These are phyloP conservation scores for Waltergamsia citrina DNA, from an alignment of 2,329 filamentous ascomycete genomes.

Conservation along the genomic window DNA sequence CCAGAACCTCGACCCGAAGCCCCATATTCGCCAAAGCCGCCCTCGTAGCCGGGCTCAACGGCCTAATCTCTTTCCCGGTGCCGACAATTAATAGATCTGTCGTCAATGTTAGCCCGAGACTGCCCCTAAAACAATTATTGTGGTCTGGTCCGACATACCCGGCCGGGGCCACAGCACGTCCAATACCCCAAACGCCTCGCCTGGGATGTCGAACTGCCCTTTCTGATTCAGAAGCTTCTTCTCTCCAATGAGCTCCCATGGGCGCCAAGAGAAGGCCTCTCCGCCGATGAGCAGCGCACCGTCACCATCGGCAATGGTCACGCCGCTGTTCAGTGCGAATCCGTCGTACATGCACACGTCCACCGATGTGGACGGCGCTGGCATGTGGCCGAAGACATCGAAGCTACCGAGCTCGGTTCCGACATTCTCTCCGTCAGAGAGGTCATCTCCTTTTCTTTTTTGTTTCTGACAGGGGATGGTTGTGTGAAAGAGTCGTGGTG, in stretches of 20 bases:
- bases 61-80: constrained; percentile 65
- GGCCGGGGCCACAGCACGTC: constrained; percentile 79
- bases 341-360: constrained; percentile 76
- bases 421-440: constrained; percentile 2
- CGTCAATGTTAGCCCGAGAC: constrained; percentile 5
- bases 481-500: neutral
- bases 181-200: constrained; percentile 65
- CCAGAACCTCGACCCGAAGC: constrained; percentile 77
- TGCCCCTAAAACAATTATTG: neutral
- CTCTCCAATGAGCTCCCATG: constrained; percentile 52
- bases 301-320: constrained; percentile 56
- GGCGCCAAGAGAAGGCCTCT: constrained; percentile 82
- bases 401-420: constrained; percentile 55
- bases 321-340: constrained; percentile 77
- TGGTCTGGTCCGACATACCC: constrained; percentile 51
- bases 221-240: constrained; percentile 58
- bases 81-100: constrained; percentile 85
- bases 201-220: constrained; percentile 70
- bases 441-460: neutral
- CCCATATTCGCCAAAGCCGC: constrained; percentile 66
- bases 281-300: constrained; percentile 76
- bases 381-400: constrained; percentile 69
- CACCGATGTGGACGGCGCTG: constrained; percentile 71
- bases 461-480: too few species aligned
- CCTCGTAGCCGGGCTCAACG: constrained; percentile 67